These are phyloP conservation scores for Diaporthe destruens DNA, from an alignment of 2,329 filamentous ascomycete genomes.

Conservation along the genomic window DNA sequence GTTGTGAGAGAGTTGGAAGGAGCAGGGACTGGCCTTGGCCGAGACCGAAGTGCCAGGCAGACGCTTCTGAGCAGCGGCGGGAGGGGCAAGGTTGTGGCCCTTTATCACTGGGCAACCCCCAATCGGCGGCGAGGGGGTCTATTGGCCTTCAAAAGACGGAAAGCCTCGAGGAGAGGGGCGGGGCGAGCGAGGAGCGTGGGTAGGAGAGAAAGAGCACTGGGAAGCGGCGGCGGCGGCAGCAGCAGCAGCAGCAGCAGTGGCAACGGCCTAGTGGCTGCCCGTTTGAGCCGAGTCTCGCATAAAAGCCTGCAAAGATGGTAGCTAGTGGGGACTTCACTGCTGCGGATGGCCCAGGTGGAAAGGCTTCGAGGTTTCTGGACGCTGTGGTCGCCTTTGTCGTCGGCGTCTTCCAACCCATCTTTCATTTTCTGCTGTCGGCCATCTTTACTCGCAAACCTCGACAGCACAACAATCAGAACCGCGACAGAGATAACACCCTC, in stretches of 20 bases:
- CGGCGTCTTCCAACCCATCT: slow-evolving; percentile 39
- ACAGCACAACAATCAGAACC: slow-evolving; percentile 26
- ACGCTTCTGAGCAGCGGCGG: neutral
- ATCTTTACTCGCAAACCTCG: slow-evolving; percentile 34
- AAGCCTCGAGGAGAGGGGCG: neutral
- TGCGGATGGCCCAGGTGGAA: slow-evolving; percentile 37
- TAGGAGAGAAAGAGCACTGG: slow-evolving; percentile 6
- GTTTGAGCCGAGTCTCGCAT: neutral
- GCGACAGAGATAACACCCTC: slow-evolving; percentile 25
- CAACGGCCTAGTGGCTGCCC: slow-evolving; percentile 35
- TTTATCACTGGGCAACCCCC: neutral
- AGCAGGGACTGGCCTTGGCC: neutral
- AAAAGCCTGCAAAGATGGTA: slow-evolving; percentile 35
- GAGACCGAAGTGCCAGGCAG: neutral
- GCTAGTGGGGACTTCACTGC: slow-evolving; percentile 25
- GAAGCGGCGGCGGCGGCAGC: neutral
- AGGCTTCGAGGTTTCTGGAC: slow-evolving; percentile 35
- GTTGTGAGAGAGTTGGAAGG: slow-evolving; percentile 7
- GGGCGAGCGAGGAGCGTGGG: neutral
- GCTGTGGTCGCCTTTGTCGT: slow-evolving; percentile 39
- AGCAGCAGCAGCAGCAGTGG: slow-evolving; percentile 12
- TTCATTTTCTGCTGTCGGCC: slow-evolving; percentile 29
- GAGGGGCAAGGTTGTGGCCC: neutral
- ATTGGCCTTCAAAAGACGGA: slow-evolving; percentile 7
- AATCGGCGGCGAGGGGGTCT: neutral